Evolutionary conservation across 768 basidiomycete genomes (phyloP).

Genomic region (Suillus clintonianus): DNA sequence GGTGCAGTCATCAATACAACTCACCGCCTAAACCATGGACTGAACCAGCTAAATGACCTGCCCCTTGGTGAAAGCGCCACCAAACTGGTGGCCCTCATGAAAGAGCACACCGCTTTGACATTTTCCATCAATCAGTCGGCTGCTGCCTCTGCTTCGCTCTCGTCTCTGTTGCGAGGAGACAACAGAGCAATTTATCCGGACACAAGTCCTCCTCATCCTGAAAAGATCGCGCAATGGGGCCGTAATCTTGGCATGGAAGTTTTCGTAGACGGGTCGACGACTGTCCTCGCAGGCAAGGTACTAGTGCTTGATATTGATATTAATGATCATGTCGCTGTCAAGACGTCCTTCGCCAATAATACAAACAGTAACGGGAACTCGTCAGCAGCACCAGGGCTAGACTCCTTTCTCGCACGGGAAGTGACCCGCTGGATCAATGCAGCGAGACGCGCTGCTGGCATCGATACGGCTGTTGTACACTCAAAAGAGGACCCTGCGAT

Average conservation of each 20-base stretch:
- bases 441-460: conserved; percentile 25
- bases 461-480: conserved; percentile 29
- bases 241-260: conserved; percentile 70
- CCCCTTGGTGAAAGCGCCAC: conserved; percentile 57
- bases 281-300: conserved; percentile 78
- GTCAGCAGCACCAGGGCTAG: conserved; percentile 49
- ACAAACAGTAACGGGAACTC: conserved; percentile 46
- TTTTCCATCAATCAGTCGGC: conserved; percentile 29
- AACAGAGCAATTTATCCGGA: conserved; percentile 30
- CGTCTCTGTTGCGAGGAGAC: conserved; percentile 11
- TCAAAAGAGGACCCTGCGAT: conserved; percentile 48
- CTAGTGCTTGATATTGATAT: conserved; percentile 79
- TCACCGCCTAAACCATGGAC: conserved; percentile 53
- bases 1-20: conserved; percentile 53
- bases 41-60: conserved; percentile 45
- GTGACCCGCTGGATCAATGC: conserved; percentile 62
- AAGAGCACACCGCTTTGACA: conserved; percentile 56
- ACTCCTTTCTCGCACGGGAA: conserved; percentile 58
- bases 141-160: conserved; percentile 19
- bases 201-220: conserved; percentile 26
- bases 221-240: conserved; percentile 61
- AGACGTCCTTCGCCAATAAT: conserved; percentile 69
- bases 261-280: conserved; percentile 63
- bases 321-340: conserved; percentile 49
- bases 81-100: conserved; percentile 67